These are phyloP conservation scores for Kernera saxatilis DNA, from an alignment of 345 rosid species.

Conservation along the genomic window DNA sequence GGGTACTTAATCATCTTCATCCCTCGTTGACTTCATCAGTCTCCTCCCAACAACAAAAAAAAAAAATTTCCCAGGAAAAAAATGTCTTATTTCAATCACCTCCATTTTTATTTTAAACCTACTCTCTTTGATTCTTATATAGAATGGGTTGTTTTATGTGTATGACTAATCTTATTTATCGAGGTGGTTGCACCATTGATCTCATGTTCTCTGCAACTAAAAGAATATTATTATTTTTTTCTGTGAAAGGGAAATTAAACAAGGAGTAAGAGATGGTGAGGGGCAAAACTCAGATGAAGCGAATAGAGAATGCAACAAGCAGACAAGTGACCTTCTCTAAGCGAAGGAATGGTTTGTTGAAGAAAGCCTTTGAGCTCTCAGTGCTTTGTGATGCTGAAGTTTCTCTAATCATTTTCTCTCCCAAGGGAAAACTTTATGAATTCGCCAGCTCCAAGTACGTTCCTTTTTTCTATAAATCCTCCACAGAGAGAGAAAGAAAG, in stretches of 20 bases:
- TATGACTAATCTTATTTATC: not conserved
- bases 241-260: not conserved
- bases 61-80: not conserved
- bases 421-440: constrained; percentile 64
- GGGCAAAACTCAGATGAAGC: constrained; percentile 69
- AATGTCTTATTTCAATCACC: not conserved
- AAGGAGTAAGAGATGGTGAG: constrained; percentile 49
- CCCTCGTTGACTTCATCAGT: constrained; percentile 30
- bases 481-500: not conserved
- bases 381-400: constrained; percentile 81
- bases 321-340: constrained; percentile 81
- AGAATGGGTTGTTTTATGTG: not conserved
- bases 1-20: constrained; percentile 11
- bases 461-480: not conserved
- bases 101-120: not conserved
- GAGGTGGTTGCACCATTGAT: constrained; percentile 25
- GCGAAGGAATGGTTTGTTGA: constrained; percentile 64
- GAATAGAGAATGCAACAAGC: constrained; percentile 76
- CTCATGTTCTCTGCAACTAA: not conserved
- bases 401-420: constrained; percentile 68
- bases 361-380: constrained; percentile 76
- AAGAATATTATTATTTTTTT: not conserved
- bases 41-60: not conserved
- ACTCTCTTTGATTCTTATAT: not conserved
- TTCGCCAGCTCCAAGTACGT: constrained; percentile 58